Base-by-base conservation (phyloP, 495 filamentous ascomycete species). In the Penicillium samsonianum region DNA sequence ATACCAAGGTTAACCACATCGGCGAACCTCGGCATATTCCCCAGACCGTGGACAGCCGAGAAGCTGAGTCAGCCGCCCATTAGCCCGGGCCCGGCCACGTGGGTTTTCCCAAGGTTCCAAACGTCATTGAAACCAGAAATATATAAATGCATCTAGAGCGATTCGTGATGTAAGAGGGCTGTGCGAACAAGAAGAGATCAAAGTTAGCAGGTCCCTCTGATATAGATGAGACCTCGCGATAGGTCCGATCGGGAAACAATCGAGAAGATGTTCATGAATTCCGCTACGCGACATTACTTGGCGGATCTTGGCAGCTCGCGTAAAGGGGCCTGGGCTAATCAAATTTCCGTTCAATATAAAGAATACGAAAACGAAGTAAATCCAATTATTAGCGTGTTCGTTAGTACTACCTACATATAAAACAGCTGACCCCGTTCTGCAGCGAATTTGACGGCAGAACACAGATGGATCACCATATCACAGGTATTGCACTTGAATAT, bases 21-120 rank as follows among this genome's bases (percentile, higher is more conserved):
- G 22, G 43, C 20, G 56, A 46, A 58, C 56, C 56, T 55, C 53
- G 53, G 43, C 43, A 7, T 45, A 6, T 45, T 45, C 43, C 43
- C 43, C 43, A 45, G 43, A 26, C 43, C 23, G 5, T 20, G 14
- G 43, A 45, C 43, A 16, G 43, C 43, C 43, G 22, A 17, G 35
- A n/a, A 45, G 20, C 23, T 45, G 43, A 45, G 22, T 45, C 43
- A 45, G 43, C 35, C 5, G 23, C 16, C 3, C 3, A 38, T 38
- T 8, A 17, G 35, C 16, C 35, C 3, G 14, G n/a, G 16, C 16
- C 35, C 3, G 14, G n/a, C 6, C 35, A n/a, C 35, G 16, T 16
- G 16, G 35, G 6, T 7, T 38, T 38, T 38, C 8, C 35, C 35
- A 38, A 38, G 2, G 35, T 37, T 38, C n/a, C 5, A 8, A 16